phyloP scores from a whole-genome alignment of 2,329 filamentous ascomycete species.

The Alternaria tenuissima region DNA sequence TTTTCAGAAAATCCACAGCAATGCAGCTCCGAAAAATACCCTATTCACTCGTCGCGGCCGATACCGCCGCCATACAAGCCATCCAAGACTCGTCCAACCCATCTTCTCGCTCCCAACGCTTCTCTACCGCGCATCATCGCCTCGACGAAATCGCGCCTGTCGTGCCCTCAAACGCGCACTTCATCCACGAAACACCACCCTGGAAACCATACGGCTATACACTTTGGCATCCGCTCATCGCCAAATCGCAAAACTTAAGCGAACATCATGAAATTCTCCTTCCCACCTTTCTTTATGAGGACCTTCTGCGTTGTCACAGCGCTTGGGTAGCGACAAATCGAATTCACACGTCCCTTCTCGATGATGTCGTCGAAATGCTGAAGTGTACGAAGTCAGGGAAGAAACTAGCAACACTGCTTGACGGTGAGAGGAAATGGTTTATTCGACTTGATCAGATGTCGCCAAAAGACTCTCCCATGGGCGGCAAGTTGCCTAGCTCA shows the following conservation, averaged over 20 bases:
- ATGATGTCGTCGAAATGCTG: conserved; percentile 11
- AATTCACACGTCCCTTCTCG: background rate
- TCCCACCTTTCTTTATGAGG: conserved; percentile 35
- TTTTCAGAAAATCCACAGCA: background rate
- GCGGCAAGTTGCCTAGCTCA: background rate
- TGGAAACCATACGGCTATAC: conserved; percentile 51
- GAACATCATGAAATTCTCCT: conserved; percentile 26
- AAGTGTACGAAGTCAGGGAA: conserved; percentile 5
- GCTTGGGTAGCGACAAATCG: conserved; percentile 9
- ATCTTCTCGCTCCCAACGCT: conserved; percentile 18
- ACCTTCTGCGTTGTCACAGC: conserved; percentile 35
- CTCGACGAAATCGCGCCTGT: conserved; percentile 13
- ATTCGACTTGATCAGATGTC: conserved; percentile 55
- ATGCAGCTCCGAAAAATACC: conserved; percentile 22
- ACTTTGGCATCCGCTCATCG: conserved; percentile 55
- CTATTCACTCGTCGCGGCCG: conserved; percentile 11
- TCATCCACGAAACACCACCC: conserved; percentile 23
- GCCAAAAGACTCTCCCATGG: conserved; percentile 50
- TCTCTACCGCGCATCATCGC: conserved; percentile 21
- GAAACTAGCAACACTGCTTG: conserved; percentile 6
- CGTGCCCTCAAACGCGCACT: conserved; percentile 12
- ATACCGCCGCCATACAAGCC: background rate
- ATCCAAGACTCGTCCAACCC: conserved; percentile 15
- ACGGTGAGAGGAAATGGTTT: conserved; percentile 40
- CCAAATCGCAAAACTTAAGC: conserved; percentile 45